These are phyloP conservation scores for Euphorbia pulcherrima DNA, from an alignment of 345 rosid species.

Conservation along the genomic window DNA sequence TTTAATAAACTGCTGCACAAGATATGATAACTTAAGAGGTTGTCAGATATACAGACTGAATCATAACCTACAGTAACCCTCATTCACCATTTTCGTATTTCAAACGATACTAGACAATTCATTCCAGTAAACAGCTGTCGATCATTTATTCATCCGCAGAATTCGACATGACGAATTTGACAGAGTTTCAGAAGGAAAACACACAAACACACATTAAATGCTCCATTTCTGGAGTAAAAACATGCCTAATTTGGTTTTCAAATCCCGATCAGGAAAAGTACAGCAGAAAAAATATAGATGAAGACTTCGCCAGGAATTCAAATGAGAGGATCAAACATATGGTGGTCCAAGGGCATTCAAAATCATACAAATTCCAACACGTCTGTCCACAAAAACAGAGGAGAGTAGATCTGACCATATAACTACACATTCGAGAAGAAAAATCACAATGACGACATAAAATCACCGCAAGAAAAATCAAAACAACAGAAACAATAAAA, in stretches of 20 bases:
- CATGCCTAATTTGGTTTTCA: not conserved
- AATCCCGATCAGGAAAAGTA: not conserved
- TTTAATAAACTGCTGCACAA: conserved; percentile 9
- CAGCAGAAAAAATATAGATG: not conserved
- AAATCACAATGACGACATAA: not conserved
- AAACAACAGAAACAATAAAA: not conserved
- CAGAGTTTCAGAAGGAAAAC: not conserved
- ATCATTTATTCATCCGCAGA: not conserved
- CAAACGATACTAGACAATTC: not conserved
- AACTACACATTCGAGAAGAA: not conserved
- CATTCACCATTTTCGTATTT: not conserved
- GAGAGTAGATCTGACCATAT: conserved; percentile 14
- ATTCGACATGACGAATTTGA: not conserved
- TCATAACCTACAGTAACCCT: not conserved
- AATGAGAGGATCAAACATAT: not conserved
- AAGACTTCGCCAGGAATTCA: not conserved
- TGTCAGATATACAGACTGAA: not conserved
- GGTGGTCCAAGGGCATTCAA: not conserved
- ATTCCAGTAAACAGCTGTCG: not conserved
- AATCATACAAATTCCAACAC: not conserved
- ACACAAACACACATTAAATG: not conserved
- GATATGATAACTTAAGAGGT: not conserved
- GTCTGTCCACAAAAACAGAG: not conserved
- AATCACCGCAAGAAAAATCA: not conserved
- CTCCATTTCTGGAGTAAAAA: not conserved